phyloP scores from a whole-genome alignment of 176 grass and related monocot genomes.

The Cenchrus purpureus region DNA sequence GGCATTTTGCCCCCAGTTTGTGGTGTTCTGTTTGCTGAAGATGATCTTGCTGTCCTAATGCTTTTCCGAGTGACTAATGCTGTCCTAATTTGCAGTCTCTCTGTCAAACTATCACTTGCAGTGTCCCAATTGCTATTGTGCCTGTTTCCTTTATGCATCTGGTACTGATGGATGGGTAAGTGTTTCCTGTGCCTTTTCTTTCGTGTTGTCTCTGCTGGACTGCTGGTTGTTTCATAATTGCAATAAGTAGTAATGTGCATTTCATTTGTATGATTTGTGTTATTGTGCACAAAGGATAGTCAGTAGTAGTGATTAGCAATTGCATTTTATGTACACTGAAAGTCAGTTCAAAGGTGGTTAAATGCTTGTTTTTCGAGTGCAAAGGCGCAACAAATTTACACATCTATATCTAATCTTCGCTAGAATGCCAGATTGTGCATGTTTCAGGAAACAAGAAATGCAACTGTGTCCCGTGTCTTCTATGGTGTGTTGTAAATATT shows the following conservation, averaged over 20 bases:
- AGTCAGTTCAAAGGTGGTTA: neutral
- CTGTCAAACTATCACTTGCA: neutral
- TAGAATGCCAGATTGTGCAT: neutral
- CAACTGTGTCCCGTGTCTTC: neutral
- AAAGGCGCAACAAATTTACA: too few relatives aligned
- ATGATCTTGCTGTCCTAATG: neutral
- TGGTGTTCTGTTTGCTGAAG: neutral
- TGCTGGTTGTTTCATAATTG: neutral
- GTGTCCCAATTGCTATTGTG: neutral
- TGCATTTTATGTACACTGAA: neutral
- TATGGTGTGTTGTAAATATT: neutral
- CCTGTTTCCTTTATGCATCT: neutral
- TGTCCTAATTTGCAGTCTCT: neutral
- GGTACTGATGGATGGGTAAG: neutral
- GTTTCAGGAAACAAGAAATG: neutral
- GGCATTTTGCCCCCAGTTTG: constrained; percentile 18
- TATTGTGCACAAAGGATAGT: too few relatives aligned
- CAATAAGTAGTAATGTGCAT: neutral
- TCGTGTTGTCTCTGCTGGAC: neutral
- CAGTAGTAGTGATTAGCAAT: neutral
- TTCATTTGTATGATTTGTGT: neutral
- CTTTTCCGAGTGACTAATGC: neutral
- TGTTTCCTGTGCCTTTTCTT: neutral
- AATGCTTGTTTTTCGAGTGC: neutral
- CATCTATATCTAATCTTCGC: neutral